Base-by-base conservation (phyloP, 1,284 basidiomycete species). In the Lentinula novae-zelandiae region DNA sequence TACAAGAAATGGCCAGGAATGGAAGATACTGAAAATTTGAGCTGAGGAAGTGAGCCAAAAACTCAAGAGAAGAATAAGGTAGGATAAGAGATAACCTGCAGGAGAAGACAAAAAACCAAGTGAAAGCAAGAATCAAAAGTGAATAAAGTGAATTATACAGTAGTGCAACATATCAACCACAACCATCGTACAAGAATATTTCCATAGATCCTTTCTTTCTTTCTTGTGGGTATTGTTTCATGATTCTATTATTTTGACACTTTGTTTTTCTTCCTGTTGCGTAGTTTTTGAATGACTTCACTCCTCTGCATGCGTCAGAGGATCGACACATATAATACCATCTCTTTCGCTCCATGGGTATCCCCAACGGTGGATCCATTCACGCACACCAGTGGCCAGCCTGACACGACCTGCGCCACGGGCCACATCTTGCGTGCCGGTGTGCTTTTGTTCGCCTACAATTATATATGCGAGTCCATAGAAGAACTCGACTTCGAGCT, bases 391-490 rank as follows among this genome's bases (percentile, higher is more conserved):
- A 1, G 89, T 83, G 3, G 88, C 91, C 10, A 98, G 80, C 10
- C 95, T 87, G 15, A 85, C 82, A 63, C 93, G 89, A 36, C 91
- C 92, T 1, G 92, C 85, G 40, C 95, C 92, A 54, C 93, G 84
- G 12, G 81, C 83, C 13, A 83, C 77, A 69, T 95, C 93, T 69
- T 95, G 92, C 34, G 86, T 90, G 2, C 93, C 95, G 1, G 93
- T 95, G 72, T 98, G 96, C 74, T 95, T 96, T 72, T 96, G 95
- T 73, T 97, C 94, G 9, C 97, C 96, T 3, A 98, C 93, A 38
- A 98, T 83, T 27, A 95, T 75, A 71, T 92, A 99, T 17, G 84
- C 96, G 59, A 95, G 76, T 17, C 94, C 93, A 69, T 89, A 87
- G 75, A 89, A 95, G 69, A 88, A 85, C 70, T 96, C 95, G 33